Evolutionary conservation across 2,329 filamentous ascomycete genomes (phyloP), one percentile per base, ranked within the genome.

Genomic region (Cladosporium oxysporum): DNA sequence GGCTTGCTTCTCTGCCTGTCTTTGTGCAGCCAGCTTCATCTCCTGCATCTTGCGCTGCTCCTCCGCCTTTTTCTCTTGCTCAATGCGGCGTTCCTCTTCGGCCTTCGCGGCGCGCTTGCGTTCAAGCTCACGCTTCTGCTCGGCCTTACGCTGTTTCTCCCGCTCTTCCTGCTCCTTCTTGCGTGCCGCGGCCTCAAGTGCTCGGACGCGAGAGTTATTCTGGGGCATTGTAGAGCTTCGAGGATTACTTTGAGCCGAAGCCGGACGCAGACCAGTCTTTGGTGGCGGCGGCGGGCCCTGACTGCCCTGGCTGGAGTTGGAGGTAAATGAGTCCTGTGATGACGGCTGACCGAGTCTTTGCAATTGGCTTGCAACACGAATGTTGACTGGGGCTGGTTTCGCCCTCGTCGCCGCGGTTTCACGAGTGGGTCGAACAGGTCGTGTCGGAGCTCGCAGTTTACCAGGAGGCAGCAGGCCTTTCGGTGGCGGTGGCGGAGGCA

Each of bases 141-240:
- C 91, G 10, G 89, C 88, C 74, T 92, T 94, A 59, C 89, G 87
- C 72, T 93, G 89, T 16, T 88, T 87, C 69, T 93, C 91, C 58
- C 88, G 87, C 75, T 96, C 92, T 72, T 96, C 93, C 75, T 87
- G 90, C 76, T 96, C 92, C 75, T 90, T 94, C 78, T 93, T 93
- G 74, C 88, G 90, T 47, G 91, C 90, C 2, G 90, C 91, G 58
- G 90, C 83, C 63, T 93, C 88, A 26, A 93, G 81, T 1, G 91
- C 90, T 75, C 72, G 73, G 16, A 78, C 71, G 10, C 76, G 72
- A 23, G 74, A 70, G 57, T 74, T 77, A 53, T 90, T 91, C 23
- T 60, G 58, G 0, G 88, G 85, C 61, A 79, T 71, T n/a, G 69
- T 74, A 37, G 67, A 73, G 58, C 68, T 74, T 44, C 72, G 67